Conservation (phyloP, 2,329 filamentous ascomycete genomes). For the Biscogniauxia marginata region DNA sequence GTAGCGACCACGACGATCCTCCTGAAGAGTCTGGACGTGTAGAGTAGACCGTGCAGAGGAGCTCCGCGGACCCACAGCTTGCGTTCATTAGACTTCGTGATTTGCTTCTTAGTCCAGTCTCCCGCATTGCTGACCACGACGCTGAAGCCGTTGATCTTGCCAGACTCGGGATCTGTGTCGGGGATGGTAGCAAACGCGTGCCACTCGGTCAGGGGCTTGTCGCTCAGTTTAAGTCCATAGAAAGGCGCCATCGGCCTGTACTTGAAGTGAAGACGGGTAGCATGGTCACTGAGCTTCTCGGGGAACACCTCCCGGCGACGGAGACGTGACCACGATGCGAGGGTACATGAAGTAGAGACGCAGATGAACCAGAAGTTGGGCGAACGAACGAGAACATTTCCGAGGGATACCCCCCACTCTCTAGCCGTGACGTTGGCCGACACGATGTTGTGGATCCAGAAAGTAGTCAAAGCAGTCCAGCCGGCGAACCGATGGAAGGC, state of each 20-base stretch:
- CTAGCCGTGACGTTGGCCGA: constrained; percentile 48
- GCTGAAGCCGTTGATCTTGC: constrained; percentile 58
- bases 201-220: constrained; percentile 66
- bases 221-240: constrained; percentile 60
- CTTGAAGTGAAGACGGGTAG: constrained; percentile 68
- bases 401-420: constrained; percentile 31
- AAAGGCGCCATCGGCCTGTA: constrained; percentile 59
- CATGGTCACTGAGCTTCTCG: constrained; percentile 70
- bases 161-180: constrained; percentile 42
- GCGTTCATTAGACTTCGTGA: constrained; percentile 56
- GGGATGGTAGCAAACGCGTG: constrained; percentile 77
- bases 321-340: constrained; percentile 73
- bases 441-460: constrained; percentile 61
- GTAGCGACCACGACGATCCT: constrained; percentile 67
- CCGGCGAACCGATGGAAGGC: constrained; percentile 69
- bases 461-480: constrained; percentile 56
- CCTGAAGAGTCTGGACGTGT: constrained; percentile 65
- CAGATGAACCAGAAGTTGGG: constrained; percentile 67
- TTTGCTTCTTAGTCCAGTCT: constrained; percentile 71
- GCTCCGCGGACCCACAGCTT: constrained; percentile 68
- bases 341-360: constrained; percentile 61
- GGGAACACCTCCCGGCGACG: constrained; percentile 65
- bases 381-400: constrained; percentile 38
- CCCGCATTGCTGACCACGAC: constrained; percentile 71
- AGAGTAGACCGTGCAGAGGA: constrained; percentile 66